phyloP scores from a whole-genome alignment of 2,329 filamentous ascomycete species.

The Arthroderma uncinatum region DNA sequence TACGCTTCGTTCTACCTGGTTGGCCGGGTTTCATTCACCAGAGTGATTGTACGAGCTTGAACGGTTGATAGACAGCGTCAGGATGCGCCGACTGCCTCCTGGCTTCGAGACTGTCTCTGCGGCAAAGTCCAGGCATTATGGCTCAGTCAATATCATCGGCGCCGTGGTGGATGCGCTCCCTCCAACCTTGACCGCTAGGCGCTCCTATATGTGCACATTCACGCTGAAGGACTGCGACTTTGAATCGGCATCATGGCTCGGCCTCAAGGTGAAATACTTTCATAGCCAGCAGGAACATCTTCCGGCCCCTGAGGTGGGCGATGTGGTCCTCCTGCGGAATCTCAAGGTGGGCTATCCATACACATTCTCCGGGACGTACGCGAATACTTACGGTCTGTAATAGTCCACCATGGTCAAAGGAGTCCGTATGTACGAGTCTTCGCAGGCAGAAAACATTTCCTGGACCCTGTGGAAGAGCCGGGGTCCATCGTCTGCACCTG shows the following conservation, averaged over 20 bases:
- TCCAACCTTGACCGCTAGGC: conserved; percentile 41
- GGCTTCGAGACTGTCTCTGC: conserved; percentile 10
- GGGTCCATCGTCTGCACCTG: conserved; percentile 1
- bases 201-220: conserved; percentile 52
- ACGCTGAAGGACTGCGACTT: conserved; percentile 49
- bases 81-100: conserved; percentile 7
- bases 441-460: background rate
- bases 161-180: conserved; percentile 55
- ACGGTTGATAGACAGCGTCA: no score
- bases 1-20: background rate
- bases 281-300: conserved; percentile 33
- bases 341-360: conserved; percentile 39
- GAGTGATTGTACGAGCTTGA: no score
- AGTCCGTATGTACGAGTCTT: conserved; percentile 8
- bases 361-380: background rate
- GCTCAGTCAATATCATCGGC: conserved; percentile 52
- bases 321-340: conserved; percentile 54
- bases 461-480: background rate
- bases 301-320: conserved; percentile 42
- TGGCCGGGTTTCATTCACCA: no score
- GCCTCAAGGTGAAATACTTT: conserved; percentile 51
- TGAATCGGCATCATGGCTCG: conserved; percentile 31
- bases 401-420: conserved; percentile 6
- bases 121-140: conserved; percentile 6
- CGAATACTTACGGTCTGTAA: background rate